Base-by-base conservation (phyloP, 2,329 filamentous ascomycete species). In the Bipolaris sorokiniana region DNA sequence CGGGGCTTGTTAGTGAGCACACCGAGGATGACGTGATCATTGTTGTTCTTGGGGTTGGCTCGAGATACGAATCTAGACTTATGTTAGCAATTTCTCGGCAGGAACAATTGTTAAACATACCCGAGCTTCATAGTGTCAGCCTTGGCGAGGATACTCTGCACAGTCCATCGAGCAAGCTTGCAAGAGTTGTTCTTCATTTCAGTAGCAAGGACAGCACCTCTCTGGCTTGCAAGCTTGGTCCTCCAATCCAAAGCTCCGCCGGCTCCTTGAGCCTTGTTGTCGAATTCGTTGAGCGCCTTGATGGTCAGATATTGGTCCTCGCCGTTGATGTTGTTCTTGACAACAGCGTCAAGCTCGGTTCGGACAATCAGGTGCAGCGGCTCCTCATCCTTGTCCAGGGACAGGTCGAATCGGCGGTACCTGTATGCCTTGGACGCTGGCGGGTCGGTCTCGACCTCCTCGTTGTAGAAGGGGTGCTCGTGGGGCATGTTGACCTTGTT, bases 131-230 rank as follows among this genome's bases (percentile, higher is more conserved):
- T 97, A 66, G 92, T 84, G 76, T 99, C 95, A n/a, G 95, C 93
- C 81, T 93, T 93, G 77, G 94, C 93, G 56, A 99, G 87, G 74
- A 99, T 97, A 74, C 90, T 91, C 84, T 99, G 95, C 41, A 94
- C 92, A 31, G 95, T 97, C 95, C 95, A 99, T 77, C 95, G 86
- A 56, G 95, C 95, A 62, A 99, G 88, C 84, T 99, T 99, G 90
- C 92, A 96, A 75, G 88, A 92, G 86, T 99, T 99, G 87, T 99
- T 99, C 91, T 99, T 99, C 95, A 99, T 99, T 83, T 99, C 95
- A 11, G 95, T 99, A 18, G 95, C 95, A 23, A 99, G 90, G 41
- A 99, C 94, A 55, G 95, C 95, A 87, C 95, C 95, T 72, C 95
- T 90, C 83, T 97, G 93, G 70, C 89, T 92, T 64, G 91, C 90